Conservation (phyloP, 2,329 filamentous ascomycete genomes). For the Fonsecaea multimorphosa region DNA sequence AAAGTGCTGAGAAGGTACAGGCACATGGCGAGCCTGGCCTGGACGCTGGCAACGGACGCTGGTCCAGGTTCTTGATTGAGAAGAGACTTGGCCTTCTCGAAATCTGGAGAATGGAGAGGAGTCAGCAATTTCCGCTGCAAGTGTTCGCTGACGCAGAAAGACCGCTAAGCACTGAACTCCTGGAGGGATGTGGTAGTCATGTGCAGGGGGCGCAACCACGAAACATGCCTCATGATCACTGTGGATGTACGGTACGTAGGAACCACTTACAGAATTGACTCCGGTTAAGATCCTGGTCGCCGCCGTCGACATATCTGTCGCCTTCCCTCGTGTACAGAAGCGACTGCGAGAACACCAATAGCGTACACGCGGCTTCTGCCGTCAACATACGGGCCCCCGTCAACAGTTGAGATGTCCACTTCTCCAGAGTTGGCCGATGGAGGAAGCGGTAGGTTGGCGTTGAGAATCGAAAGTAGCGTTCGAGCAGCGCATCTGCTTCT, state of each 20-base stretch:
- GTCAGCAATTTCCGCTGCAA: not conserved
- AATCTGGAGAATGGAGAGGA: constrained; percentile 17
- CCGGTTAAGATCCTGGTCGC: constrained; percentile 27
- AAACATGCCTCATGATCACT: too few relatives aligned
- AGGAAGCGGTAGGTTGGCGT: constrained; percentile 62
- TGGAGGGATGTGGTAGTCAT: too few relatives aligned
- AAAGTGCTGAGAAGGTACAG: constrained; percentile 62
- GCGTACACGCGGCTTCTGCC: constrained; percentile 45
- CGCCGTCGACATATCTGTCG: constrained; percentile 29
- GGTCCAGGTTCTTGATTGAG: constrained; percentile 53
- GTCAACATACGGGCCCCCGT: constrained; percentile 41
- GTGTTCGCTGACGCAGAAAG: too few relatives aligned
- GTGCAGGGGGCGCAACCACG: too few relatives aligned
- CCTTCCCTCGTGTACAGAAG: constrained; percentile 32
- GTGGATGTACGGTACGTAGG: not conserved
- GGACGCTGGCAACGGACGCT: constrained; percentile 58
- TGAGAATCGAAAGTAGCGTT: constrained; percentile 62
- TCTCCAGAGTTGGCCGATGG: constrained; percentile 57
- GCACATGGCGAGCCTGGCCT: constrained; percentile 60
- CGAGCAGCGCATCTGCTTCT: constrained; percentile 49
- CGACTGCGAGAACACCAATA: constrained; percentile 43
- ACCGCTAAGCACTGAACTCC: too few relatives aligned
- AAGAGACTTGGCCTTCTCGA: constrained; percentile 35
- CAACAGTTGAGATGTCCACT: constrained; percentile 50
- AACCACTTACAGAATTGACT: constrained; percentile 25